A percentile compares a stretch with the other conserved stretches of the same genome.
These are phyloP conservation scores for Alternaria gaisen DNA, from an alignment of 2,329 filamentous ascomycete species.

Conservation along the genomic window DNA sequence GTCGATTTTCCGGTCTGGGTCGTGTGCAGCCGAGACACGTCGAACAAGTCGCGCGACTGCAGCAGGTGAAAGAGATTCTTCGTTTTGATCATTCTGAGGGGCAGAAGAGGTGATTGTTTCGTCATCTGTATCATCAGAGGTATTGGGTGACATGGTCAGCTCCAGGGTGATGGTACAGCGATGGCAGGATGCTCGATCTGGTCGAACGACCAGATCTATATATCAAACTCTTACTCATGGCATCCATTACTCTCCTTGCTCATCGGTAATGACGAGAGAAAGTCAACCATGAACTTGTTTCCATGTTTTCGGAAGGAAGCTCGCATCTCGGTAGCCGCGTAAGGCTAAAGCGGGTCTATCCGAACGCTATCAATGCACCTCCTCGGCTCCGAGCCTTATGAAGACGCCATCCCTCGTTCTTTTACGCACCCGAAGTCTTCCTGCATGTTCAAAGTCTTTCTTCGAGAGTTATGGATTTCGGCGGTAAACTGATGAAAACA, in stretches of 20 bases:
- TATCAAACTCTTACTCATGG: not conserved
- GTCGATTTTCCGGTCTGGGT: not conserved
- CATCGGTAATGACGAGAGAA: not conserved
- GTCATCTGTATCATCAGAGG: not conserved
- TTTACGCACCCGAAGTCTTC: not conserved
- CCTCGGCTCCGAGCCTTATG: not conserved
- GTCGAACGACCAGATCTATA: not conserved
- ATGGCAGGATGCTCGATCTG: not conserved
- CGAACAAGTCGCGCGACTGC: not conserved
- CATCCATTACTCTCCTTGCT: not conserved
- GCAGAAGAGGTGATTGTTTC: not conserved
- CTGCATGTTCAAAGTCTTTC: not conserved
- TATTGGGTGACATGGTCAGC: not conserved
- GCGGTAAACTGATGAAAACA: not conserved
- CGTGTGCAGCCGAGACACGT: not conserved
- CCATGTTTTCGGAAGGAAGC: not conserved
- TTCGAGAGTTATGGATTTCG: not conserved
- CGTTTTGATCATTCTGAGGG: not conserved
- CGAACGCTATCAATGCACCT: not conserved
- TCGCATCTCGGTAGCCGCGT: not conserved
- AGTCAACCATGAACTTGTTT: not conserved
- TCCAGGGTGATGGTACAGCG: not conserved
- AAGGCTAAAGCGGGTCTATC: not conserved
- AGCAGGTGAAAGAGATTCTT: not conserved
- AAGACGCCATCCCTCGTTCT: not conserved